Base-by-base conservation (phyloP, 257 asterid species). In the Echium plantagineum region DNA sequence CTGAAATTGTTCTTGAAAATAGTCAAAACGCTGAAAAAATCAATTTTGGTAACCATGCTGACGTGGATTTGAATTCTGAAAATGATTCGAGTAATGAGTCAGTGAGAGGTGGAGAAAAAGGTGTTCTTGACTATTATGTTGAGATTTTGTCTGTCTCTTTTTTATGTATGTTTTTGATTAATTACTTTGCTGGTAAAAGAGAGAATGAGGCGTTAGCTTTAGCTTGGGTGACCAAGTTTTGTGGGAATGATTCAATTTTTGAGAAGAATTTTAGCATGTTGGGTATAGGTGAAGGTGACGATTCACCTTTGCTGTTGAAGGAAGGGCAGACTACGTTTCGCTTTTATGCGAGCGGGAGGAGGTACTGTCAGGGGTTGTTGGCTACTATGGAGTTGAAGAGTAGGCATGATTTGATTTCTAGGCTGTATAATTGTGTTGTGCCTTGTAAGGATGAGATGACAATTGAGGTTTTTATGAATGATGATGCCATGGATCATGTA, bases 401-500 rank as follows among this genome's bases (percentile, higher is more conserved):
- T 67, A 75, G 96, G 75, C 96, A 87, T 16, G 96, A 90, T 74
- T 78, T 90, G 97, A 85, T 90, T 42, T 90, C 97, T 6, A 81
- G 85, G 66, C 52, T 87, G 78, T 90, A 85, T 68, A 85, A 85
- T 63, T 80, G 80, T 93, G 89, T 87, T 66, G 89, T 90, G 55
- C 94, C 94, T 16, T 85, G 91, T 75, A 90, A 82, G 72, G 96
- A 90, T 71, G 97, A 90, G 86, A 90, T 90, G 58, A 87, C 91
- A 20, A 78, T 90, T 35, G 95, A 90, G 83, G 94, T 83, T 64
- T 85, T 87, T 63, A 85, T 90, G 97, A 90, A 90, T 22, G 97
- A 85, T 67, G 96, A 87, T 63, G 80, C 87, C 17, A 90, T 85
- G 97, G 97, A 90, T 76, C 94, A 85, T 30, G 87, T 87, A 68